phyloP scores from a whole-genome alignment of 2,329 filamentous ascomycete species.

The Scytalidium sp. region DNA sequence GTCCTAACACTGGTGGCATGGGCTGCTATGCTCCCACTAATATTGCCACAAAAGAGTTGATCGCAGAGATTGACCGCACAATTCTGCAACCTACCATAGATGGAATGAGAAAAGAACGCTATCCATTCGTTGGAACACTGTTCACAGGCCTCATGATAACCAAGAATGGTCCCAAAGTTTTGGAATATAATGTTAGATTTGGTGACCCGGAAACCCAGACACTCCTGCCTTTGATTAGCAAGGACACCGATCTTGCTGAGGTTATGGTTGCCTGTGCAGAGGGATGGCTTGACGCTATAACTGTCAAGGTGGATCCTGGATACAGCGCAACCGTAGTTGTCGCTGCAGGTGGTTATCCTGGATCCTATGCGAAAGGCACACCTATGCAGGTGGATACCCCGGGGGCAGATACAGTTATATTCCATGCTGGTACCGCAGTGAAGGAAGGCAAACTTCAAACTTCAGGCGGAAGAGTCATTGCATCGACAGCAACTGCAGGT shows the following conservation, averaged over 20 bases:
- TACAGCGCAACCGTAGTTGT: constrained; percentile 93
- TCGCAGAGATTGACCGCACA: constrained; percentile 73
- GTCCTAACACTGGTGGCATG: constrained; percentile 96
- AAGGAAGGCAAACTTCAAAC: constrained; percentile 65
- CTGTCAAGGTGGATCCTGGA: constrained; percentile 63
- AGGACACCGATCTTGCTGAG: constrained; percentile 80
- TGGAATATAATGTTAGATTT: constrained; percentile 93
- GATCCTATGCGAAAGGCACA: constrained; percentile 76
- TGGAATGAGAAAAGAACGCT: constrained; percentile 80
- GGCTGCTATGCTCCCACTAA: constrained; percentile 93
- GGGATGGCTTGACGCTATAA: constrained; percentile 67
- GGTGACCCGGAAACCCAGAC: constrained; percentile 92
- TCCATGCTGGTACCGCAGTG: constrained; percentile 86
- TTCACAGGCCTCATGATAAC: constrained; percentile 97
- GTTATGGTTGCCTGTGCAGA: constrained; percentile 84
- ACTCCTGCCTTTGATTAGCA: constrained; percentile 71
- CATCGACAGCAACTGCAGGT: constrained; percentile 75
- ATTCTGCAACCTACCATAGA: constrained; percentile 88
- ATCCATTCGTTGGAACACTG: constrained; percentile 70
- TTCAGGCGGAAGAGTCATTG: constrained; percentile 87
- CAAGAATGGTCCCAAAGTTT: constrained; percentile 70
- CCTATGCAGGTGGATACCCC: constrained; percentile 48
- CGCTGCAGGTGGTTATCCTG: constrained; percentile 87
- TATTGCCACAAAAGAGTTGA: constrained; percentile 72
- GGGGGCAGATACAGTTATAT: constrained; percentile 63